Conservation (phyloP, 164 flowering plant species). For the Stephania yunnanensis region DNA sequence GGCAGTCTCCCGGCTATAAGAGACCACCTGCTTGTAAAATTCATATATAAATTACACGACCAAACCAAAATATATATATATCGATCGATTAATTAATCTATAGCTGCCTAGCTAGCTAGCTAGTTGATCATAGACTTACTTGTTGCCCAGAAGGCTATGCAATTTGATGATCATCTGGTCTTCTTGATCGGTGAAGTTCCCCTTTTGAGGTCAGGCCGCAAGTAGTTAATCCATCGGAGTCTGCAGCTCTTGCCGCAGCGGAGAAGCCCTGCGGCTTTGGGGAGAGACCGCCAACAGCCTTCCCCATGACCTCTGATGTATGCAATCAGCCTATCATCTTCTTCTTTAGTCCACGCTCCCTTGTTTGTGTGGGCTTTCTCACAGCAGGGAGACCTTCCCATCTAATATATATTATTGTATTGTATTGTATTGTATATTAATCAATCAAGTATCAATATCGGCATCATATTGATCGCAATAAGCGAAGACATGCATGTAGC, state of each 20-base stretch:
- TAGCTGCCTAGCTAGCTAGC: too few relatives aligned
- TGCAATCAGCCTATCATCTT: constrained; percentile 74
- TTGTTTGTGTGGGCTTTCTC: constrained; percentile 95
- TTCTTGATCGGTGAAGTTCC: constrained; percentile 96
- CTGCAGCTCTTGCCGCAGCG: constrained; percentile 95
- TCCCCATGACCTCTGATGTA: constrained; percentile 82
- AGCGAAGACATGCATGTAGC: too few relatives aligned
- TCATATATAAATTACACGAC: too few relatives aligned
- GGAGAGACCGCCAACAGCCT: constrained; percentile 91
- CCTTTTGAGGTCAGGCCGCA: constrained; percentile 89
- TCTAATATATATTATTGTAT: constrained; percentile 12
- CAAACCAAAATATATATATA: background rate
- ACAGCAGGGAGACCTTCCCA: constrained; percentile 97
- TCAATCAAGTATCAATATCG: too few relatives aligned
- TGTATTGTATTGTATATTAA: too few relatives aligned
- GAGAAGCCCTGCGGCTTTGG: constrained; percentile 93
- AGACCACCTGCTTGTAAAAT: constrained; percentile 23
- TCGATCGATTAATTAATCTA: background rate
- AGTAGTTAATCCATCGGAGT: constrained; percentile 93
- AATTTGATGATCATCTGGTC: constrained; percentile 93
- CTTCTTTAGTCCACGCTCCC: constrained; percentile 96
- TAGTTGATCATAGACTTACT: constrained; percentile 39
- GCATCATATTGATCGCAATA: too few relatives aligned
- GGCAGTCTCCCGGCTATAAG: constrained; percentile 71
- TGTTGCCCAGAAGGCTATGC: constrained; percentile 93